phyloP scores from a whole-genome alignment of 352 stramenopile species.

The Phytophthora meadii region DNA sequence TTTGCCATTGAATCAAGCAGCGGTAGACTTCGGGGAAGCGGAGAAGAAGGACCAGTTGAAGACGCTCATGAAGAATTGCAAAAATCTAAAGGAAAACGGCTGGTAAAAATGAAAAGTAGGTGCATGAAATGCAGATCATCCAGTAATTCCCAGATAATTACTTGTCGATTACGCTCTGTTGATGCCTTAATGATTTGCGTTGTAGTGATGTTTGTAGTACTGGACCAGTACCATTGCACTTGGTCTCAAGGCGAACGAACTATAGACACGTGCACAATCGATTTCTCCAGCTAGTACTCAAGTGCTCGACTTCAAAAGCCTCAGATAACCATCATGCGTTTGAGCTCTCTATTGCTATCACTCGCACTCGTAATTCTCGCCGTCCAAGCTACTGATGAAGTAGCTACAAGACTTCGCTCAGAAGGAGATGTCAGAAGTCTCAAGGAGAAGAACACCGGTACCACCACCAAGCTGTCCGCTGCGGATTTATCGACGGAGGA shows the following conservation, averaged over 20 bases:
- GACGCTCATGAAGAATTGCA: too few species aligned
- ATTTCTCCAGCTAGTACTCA: neutral
- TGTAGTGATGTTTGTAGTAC: neutral
- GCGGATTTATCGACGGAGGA: neutral
- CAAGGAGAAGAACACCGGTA: neutral
- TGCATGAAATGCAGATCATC: too few species aligned
- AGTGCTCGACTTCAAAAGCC: neutral
- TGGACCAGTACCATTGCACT: neutral
- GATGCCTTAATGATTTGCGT: neutral
- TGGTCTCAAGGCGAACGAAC: neutral
- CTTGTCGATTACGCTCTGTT: neutral
- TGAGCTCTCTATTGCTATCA: neutral
- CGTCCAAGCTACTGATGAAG: neutral
- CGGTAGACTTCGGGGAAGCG: too few species aligned
- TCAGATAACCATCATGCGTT: neutral
- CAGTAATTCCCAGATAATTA: too few species aligned
- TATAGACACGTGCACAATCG: neutral
- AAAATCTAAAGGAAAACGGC: too few species aligned
- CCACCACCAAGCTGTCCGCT: neutral
- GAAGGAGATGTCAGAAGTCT: neutral
- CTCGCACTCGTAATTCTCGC: neutral
- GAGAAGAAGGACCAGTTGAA: too few species aligned
- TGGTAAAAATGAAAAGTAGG: too few species aligned
- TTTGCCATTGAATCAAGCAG: too few species aligned
- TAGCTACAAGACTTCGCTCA: neutral